phyloP scores from a whole-genome alignment of 1,284 basidiomycete species.

The Papiliotrema nemorosa region DNA sequence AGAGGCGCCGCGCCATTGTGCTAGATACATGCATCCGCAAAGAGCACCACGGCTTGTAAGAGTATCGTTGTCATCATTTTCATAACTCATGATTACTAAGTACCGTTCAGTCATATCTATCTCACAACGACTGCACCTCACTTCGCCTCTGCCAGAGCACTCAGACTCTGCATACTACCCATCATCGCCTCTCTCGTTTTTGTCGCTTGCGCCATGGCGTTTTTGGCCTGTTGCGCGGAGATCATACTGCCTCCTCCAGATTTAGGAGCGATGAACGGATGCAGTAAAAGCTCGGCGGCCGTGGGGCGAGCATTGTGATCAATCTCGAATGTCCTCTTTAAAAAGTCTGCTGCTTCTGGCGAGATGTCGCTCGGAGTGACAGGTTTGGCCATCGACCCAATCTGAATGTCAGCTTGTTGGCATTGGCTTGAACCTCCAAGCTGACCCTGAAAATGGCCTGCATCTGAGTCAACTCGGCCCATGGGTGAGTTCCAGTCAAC shows the following conservation, averaged over 20 bases:
- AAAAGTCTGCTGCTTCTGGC: slow-evolving; percentile 75
- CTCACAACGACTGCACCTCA: too few relatives aligned
- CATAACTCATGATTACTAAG: too few relatives aligned
- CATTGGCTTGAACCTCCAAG: not conserved
- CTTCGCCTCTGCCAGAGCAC: slow-evolving; percentile 4
- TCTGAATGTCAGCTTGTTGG: slow-evolving; percentile 53
- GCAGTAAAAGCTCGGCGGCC: slow-evolving; percentile 69
- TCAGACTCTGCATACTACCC: slow-evolving; percentile 16
- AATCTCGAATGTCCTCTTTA: slow-evolving; percentile 78
- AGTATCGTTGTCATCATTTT: too few relatives aligned
- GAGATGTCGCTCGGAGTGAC: slow-evolving; percentile 84
- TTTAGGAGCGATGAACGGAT: slow-evolving; percentile 61
- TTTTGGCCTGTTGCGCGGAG: slow-evolving; percentile 22
- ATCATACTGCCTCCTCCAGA: slow-evolving; percentile 3
- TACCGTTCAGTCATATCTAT: too few relatives aligned
- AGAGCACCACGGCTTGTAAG: too few relatives aligned
- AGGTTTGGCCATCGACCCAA: slow-evolving; percentile 79
- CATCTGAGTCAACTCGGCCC: slow-evolving; percentile 98
- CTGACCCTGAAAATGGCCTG: slow-evolving; percentile 91
- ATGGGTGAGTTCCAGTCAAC: slow-evolving; percentile 96
- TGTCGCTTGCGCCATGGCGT: slow-evolving; percentile 28
- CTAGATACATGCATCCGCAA: too few relatives aligned
- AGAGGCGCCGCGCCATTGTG: too few relatives aligned
- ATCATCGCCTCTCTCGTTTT: slow-evolving; percentile 18
- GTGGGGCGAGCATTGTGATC: slow-evolving; percentile 77